Evolutionary conservation across 768 basidiomycete species (phyloP), one percentile per base, ranked within the genome.

Genomic region (Russula griseocarnosa): DNA sequence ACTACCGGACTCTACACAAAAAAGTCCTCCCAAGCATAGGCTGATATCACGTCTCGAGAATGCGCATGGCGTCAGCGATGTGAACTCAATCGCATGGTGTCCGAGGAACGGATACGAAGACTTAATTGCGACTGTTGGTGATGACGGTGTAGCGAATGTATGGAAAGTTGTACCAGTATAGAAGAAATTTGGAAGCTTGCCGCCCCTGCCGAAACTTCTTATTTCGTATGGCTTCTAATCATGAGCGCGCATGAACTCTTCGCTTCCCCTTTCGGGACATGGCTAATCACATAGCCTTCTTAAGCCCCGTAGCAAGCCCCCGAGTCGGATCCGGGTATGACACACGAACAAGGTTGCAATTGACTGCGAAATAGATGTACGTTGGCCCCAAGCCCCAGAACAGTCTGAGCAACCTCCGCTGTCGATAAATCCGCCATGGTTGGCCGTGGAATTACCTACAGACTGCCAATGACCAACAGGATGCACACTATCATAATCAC

Each of bases 11-110:
- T 44, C 65, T 60, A 47, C 67, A 32, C 11, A 30, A 24, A 61
- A 13, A n/a, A 55, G 55, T 7, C 62, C 68, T 13, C 68, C 68
- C 6, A 61, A 38, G 26, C 75, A 74, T 34, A 74, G 62, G 11
- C 71, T 92, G 0, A 78, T 96, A 28, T 85, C 84, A 0, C 77
- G 77, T 2, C 66, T 87, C 3, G 75, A 81, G 20, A 76, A 82
- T 13, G 87, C 92, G 1, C 97, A 99, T 70, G 90, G 83, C 1
- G 86, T 92, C 1, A 79, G 83, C 68, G 97, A 99, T 71, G 82
- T 94, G 28, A 98, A 99, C 74, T 78, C 83, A 13, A 81, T 96
- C 24, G 79, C 81, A 3, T 98, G 94, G 93, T 94, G 92, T 75
- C 83, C 87, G 2, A 77, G 88, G 40, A 71, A 76, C 22, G 88